These are phyloP conservation scores for Trametes polyzona DNA, from an alignment of 1,284 basidiomycete genomes.

Conservation along the genomic window DNA sequence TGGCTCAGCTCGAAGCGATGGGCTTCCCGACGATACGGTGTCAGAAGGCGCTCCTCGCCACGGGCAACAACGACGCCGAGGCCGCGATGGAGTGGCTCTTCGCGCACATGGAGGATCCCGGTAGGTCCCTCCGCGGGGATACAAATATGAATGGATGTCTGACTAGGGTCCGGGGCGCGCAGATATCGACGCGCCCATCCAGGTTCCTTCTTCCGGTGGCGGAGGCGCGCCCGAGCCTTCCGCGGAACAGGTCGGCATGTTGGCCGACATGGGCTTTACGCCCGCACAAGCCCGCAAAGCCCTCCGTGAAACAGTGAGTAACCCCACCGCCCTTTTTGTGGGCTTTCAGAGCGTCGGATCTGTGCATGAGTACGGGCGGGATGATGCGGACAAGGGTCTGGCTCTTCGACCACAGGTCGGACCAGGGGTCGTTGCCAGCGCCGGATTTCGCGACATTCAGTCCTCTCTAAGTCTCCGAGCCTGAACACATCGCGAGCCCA, in stretches of 20 bases:
- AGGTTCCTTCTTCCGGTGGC: conserved; percentile 30
- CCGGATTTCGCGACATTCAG: too few relatives aligned
- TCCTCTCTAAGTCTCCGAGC: too few relatives aligned
- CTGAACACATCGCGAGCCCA: too few relatives aligned
- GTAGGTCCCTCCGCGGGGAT: conserved; percentile 44
- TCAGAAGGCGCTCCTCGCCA: conserved; percentile 89
- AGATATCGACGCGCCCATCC: conserved; percentile 91
- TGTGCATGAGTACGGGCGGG: too few relatives aligned
- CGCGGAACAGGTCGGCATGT: conserved; percentile 69
- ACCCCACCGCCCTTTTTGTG: too few relatives aligned
- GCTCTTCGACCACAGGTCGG: too few relatives aligned
- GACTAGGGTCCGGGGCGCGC: conserved; percentile 12
- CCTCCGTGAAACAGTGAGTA: conserved; percentile 82
- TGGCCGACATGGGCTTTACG: conserved; percentile 95
- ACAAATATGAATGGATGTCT: not conserved
- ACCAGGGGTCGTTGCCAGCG: too few relatives aligned
- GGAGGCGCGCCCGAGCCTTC: conserved; percentile 56
- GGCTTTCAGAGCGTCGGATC: too few relatives aligned
- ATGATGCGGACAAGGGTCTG: too few relatives aligned
- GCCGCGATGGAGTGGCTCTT: conserved; percentile 97
- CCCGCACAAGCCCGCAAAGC: conserved; percentile 86
- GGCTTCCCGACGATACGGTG: conserved; percentile 86
- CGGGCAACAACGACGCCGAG: conserved; percentile 80
- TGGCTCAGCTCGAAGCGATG: conserved; percentile 83
- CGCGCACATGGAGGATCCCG: conserved; percentile 92